phyloP scores from a whole-genome alignment of 129 eudicot genomes.

The Tanacetum coccineum region DNA sequence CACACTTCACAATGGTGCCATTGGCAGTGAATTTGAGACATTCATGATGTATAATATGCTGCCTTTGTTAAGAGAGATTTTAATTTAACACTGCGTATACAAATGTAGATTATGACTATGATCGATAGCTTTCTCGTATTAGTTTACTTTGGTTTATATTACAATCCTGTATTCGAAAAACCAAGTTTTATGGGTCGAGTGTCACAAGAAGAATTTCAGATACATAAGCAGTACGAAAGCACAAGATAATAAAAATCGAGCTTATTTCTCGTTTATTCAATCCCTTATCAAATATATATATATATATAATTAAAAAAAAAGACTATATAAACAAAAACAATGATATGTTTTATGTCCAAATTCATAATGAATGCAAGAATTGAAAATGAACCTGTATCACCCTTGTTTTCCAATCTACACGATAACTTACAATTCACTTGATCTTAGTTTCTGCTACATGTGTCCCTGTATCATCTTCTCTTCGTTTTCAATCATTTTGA shows the following conservation, averaged over 20 bases:
- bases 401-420: neutral
- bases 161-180: no score
- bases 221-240: neutral
- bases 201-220: slow-evolving; percentile 1
- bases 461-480: slow-evolving; percentile 23
- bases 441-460: slow-evolving; percentile 21
- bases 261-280: slow-evolving; percentile 22
- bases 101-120: no score
- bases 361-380: slow-evolving; percentile 29
- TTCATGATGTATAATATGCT: no score
- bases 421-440: slow-evolving; percentile 32
- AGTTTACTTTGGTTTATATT: no score
- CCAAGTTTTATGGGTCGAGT: no score
- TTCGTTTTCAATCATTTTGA: slow-evolving; percentile 21
- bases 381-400: slow-evolving; percentile 23
- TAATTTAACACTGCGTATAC: no score
- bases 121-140: no score
- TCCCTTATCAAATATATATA: slow-evolving; percentile 15
- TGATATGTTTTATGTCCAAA: slow-evolving; percentile 21
- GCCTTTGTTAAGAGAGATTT: no score
- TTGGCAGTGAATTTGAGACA: no score
- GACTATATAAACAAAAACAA: slow-evolving; percentile 22
- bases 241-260: neutral
- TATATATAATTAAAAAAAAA: no score
- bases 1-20: no score